These are phyloP conservation scores for Saksenaea vasiformis DNA, from an alignment of 371 early-diverging fungal genomes.

Conservation along the genomic window DNA sequence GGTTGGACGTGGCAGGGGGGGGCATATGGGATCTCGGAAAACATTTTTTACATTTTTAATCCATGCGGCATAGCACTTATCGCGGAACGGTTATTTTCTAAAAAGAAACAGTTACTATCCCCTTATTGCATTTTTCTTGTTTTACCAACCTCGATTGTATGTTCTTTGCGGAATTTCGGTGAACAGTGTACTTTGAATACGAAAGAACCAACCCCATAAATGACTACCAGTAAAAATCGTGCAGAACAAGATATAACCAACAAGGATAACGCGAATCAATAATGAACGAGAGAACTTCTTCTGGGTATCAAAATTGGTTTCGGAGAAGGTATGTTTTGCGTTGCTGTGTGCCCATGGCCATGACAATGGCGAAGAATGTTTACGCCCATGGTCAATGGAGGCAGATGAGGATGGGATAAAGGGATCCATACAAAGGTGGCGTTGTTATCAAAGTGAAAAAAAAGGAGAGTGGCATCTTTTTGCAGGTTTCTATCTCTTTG, in stretches of 20 bases:
- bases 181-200: constrained; percentile 10
- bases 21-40: constrained; percentile 37
- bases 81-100: constrained; percentile 39
- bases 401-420: background rate
- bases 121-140: constrained; percentile 2
- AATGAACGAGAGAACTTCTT: constrained; percentile 18
- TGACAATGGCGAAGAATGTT: background rate
- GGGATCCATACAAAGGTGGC: background rate
- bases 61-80: constrained; percentile 44
- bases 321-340: background rate
- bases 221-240: constrained; percentile 41
- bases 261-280: constrained; percentile 25
- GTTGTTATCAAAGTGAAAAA: background rate
- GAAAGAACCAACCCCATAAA: constrained; percentile 32
- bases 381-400: background rate
- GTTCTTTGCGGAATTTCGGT: constrained; percentile 41
- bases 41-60: constrained; percentile 50
- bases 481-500: background rate
- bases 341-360: background rate
- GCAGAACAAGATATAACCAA: constrained; percentile 45
- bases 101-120: no score
- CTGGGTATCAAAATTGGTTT: background rate
- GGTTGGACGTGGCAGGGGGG: constrained; percentile 37
- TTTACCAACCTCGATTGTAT: constrained; percentile 46
- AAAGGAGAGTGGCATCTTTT: background rate